phyloP scores from a whole-genome alignment of 2,329 filamentous ascomycete genomes.

The Neurospora sp. region DNA sequence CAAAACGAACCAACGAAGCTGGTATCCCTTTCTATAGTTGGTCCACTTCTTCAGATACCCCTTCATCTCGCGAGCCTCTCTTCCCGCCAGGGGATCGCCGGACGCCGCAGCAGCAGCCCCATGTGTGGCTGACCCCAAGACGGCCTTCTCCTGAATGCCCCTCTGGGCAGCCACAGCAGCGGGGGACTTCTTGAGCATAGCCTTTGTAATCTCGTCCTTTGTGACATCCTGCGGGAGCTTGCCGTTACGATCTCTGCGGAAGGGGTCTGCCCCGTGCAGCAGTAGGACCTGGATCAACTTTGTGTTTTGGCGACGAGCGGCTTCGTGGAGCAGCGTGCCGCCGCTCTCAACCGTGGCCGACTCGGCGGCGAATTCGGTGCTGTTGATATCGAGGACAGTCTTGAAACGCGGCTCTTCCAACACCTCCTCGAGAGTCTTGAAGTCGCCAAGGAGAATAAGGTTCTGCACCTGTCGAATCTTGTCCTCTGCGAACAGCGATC shows the following conservation, averaged over 20 bases:
- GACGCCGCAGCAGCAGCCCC: conserved; percentile 42
- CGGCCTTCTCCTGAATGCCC: conserved; percentile 94
- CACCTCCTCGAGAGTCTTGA: conserved; percentile 67
- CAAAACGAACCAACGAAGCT: conserved; percentile 93
- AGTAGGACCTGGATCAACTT: conserved; percentile 83
- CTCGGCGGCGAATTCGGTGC: conserved; percentile 78
- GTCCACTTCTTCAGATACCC: conserved; percentile 99
- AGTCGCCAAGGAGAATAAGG: conserved; percentile 62
- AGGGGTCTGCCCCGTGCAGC: conserved; percentile 91
- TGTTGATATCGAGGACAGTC: conserved; percentile 85
- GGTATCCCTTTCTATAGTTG: conserved; percentile 95
- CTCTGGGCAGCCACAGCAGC: conserved; percentile 89
- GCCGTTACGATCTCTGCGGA: conserved; percentile 87
- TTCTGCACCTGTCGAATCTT: conserved; percentile 79
- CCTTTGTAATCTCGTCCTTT: conserved; percentile 80
- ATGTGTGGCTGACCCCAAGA: conserved; percentile 66
- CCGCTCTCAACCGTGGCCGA: conserved; percentile 66
- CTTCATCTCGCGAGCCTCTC: conserved; percentile 93
- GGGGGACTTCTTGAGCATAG: conserved; percentile 87
- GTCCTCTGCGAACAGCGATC: conserved; percentile 80
- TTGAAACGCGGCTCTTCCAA: conserved; percentile 79
- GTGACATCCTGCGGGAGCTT: conserved; percentile 95
- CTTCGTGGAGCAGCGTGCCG: conserved; percentile 90
- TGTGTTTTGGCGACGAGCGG: conserved; percentile 76
- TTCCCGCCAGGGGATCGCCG: conserved; percentile 57